Conservation (phyloP, 2,329 filamentous ascomycete species). For the Arachnopeziza araneosa region DNA sequence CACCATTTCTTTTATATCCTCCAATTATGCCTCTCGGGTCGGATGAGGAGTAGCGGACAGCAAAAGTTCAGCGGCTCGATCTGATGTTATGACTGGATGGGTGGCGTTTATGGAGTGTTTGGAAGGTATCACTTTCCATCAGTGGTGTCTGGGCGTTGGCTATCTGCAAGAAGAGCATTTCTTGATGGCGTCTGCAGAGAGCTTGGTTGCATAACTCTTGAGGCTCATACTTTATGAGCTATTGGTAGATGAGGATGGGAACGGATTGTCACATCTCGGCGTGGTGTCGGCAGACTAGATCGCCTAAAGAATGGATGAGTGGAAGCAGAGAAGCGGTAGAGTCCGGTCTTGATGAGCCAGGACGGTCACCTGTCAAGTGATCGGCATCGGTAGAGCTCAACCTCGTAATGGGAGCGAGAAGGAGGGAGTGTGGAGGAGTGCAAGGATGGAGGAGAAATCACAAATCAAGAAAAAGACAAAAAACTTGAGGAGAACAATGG, state of each 20-base stretch:
- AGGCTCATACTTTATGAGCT: slow-evolving; percentile 19
- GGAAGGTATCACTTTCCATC: slow-evolving; percentile 20
- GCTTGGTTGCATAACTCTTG: slow-evolving; percentile 22
- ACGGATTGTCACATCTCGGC: slow-evolving; percentile 11
- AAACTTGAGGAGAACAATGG: slow-evolving; percentile 15
- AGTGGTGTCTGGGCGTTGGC: slow-evolving; percentile 23
- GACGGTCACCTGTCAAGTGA: slow-evolving; percentile 24
- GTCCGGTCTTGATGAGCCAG: slow-evolving; percentile 15
- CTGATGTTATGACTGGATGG: slow-evolving; percentile 29
- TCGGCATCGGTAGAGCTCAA: slow-evolving; percentile 21
- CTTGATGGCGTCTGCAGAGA: slow-evolving; percentile 26
- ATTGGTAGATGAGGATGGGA: background rate
- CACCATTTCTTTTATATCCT: slow-evolving; percentile 26
- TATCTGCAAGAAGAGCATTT: slow-evolving; percentile 25
- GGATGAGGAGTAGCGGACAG: slow-evolving; percentile 24
- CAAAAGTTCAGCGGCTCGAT: slow-evolving; percentile 30
- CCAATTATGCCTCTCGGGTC: slow-evolving; percentile 21
- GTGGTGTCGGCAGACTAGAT: background rate
- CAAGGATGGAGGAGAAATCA: slow-evolving; percentile 11
- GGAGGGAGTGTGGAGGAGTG: background rate
- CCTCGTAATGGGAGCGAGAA: slow-evolving; percentile 17
- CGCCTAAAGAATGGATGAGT: slow-evolving; percentile 4
- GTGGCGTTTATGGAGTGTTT: slow-evolving; percentile 25
- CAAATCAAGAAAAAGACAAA: slow-evolving; percentile 20
- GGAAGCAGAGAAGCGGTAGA: slow-evolving; percentile 12